A percentile compares a stretch with the other conserved stretches of the same genome.
phyloP scores from a whole-genome alignment of 2,329 filamentous ascomycete species.

The Hirsutella rhossiliensis region DNA sequence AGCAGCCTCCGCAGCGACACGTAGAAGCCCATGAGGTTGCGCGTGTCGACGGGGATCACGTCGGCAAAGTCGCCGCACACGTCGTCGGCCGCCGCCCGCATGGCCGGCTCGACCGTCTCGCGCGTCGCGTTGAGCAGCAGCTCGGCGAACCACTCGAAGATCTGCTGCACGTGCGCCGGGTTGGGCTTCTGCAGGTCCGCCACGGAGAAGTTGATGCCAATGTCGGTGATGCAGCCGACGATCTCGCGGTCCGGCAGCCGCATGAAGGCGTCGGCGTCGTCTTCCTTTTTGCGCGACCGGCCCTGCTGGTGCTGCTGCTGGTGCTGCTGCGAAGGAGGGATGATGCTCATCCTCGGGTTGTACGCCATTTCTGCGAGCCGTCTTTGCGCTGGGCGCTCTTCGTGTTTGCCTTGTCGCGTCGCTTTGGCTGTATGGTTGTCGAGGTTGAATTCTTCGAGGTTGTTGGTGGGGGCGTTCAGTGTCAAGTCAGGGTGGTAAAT shows the following conservation, averaged over 20 bases:
- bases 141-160: conserved; percentile 96
- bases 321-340: conserved; percentile 35
- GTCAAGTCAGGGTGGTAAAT: not conserved
- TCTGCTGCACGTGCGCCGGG: conserved; percentile 86
- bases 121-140: conserved; percentile 87
- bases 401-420: not conserved
- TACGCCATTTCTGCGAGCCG: conserved; percentile 34
- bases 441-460: not conserved
- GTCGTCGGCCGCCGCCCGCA: conserved; percentile 85
- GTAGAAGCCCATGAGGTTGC: conserved; percentile 95
- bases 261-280: conserved; percentile 48
- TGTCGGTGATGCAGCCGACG: conserved; percentile 92
- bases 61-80: conserved; percentile 76
- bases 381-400: not conserved
- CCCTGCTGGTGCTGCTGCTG: conserved; percentile 33
- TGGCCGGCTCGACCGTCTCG: conserved; percentile 86
- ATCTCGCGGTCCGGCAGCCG: conserved; percentile 64
- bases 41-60: conserved; percentile 73
- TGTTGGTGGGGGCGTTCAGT: not conserved
- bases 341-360: conserved; percentile 49
- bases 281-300: conserved; percentile 45
- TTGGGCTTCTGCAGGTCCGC: conserved; percentile 90
- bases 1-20: conserved; percentile 69
- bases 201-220: conserved; percentile 79
- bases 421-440: not conserved